These are phyloP conservation scores for Solanum rostratum DNA, from an alignment of 257 asterid species.

Conservation along the genomic window DNA sequence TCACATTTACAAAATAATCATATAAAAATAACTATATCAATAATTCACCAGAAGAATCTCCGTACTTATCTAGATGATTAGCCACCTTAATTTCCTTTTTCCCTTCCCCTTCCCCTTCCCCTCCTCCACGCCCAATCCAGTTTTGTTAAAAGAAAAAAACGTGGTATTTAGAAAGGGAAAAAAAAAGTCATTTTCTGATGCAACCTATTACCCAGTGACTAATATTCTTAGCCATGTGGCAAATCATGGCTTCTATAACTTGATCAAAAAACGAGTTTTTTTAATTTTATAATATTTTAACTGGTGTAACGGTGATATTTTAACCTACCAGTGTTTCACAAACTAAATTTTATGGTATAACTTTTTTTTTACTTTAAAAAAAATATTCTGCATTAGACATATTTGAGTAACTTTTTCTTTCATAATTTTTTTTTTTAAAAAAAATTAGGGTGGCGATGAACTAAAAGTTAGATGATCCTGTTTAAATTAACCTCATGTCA, in stretches of 20 bases:
- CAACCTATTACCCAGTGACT: background rate
- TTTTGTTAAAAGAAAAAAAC: background rate
- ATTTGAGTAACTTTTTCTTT: background rate
- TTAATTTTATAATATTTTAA: no score
- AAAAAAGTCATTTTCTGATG: background rate
- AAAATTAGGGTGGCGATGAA: background rate
- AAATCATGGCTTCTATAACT: no score
- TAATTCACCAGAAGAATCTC: no score
- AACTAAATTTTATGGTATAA: no score
- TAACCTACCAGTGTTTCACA: no score
- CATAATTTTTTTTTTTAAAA: background rate
- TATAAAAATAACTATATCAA: background rate
- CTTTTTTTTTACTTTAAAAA: background rate
- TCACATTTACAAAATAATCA: background rate
- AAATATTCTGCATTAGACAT: background rate
- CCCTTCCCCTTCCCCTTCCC: no score
- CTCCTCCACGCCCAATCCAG: no score
- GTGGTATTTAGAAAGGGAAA: background rate
- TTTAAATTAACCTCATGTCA: background rate
- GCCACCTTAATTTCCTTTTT: no score
- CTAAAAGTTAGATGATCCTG: background rate
- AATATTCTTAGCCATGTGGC: background rate
- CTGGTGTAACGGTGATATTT: no score
- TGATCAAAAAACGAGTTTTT: no score
- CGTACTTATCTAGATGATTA: no score